Conservation (phyloP, 768 basidiomycete genomes). For the Suillus hirtellus region DNA sequence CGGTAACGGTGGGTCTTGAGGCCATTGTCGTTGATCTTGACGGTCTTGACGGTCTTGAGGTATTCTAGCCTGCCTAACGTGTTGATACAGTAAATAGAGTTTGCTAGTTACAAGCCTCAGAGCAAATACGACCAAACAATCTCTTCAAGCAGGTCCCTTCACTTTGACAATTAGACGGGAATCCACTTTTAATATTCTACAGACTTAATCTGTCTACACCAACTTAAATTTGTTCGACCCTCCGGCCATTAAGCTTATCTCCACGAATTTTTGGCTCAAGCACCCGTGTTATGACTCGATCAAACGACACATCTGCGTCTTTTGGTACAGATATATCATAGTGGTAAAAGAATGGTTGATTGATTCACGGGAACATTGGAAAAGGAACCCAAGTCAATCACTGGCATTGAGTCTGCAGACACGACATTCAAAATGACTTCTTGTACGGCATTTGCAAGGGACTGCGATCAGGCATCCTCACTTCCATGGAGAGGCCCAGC, state of each 20-base stretch:
- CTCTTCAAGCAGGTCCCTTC: too few species aligned
- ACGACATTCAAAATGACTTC: background rate
- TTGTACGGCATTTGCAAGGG: background rate
- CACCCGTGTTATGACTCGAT: background rate
- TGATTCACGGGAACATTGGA: background rate
- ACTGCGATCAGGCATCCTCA: background rate
- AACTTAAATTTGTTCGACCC: background rate
- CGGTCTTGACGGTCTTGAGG: slow-evolving; percentile 40
- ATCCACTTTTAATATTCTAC: too few species aligned
- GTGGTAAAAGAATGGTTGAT: background rate
- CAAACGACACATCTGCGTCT: background rate
- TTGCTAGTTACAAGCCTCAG: slow-evolving; percentile 31
- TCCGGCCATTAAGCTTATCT: background rate
- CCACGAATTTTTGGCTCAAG: background rate
- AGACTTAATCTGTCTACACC: too few species aligned
- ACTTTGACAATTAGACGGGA: too few species aligned
- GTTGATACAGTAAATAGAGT: slow-evolving; percentile 24
- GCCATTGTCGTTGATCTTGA: slow-evolving; percentile 64
- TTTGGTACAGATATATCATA: background rate
- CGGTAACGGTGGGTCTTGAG: slow-evolving; percentile 88
- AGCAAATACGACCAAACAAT: slow-evolving; percentile 19
- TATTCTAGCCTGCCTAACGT: slow-evolving; percentile 2
- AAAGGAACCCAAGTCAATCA: background rate
- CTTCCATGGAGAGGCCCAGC: too few species aligned
- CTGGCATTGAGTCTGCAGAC: background rate